These are phyloP conservation scores for Malbranchea zuffiana DNA, from an alignment of 2,329 filamentous ascomycete species.

Conservation along the genomic window DNA sequence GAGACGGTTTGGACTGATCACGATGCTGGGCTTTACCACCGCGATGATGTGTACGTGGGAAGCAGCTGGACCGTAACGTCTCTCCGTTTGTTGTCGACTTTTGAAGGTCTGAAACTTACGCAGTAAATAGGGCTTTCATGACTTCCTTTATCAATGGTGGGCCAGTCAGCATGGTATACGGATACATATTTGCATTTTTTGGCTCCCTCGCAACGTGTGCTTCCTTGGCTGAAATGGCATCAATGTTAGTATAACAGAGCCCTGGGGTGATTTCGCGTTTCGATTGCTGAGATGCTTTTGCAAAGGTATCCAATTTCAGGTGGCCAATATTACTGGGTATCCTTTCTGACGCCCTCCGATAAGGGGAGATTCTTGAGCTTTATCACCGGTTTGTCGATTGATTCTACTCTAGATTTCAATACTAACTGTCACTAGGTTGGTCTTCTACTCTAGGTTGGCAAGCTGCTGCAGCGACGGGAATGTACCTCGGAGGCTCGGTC, in stretches of 20 bases:
- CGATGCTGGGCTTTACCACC: conserved; percentile 6
- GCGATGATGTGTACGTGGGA: conserved; percentile 6
- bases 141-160: too few species aligned
- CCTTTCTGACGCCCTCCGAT: conserved; percentile 33
- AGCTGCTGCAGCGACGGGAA: conserved; percentile 17
- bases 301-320: conserved; percentile 32
- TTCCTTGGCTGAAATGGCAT: conserved; percentile 34
- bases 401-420: conserved; percentile 16
- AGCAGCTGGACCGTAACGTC: not conserved
- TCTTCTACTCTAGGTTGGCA: conserved; percentile 23
- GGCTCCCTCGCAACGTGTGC: conserved; percentile 28
- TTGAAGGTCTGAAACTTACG: too few species aligned
- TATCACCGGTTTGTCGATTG: conserved; percentile 4
- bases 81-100: not conserved
- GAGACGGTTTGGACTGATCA: conserved; percentile 5
- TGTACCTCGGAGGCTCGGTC: conserved; percentile 23
- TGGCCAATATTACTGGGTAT: conserved; percentile 34
- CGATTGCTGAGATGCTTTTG: not conserved
- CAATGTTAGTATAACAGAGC: conserved; percentile 24
- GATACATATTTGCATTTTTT: conserved; percentile 23
- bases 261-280: not conserved
- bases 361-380: conserved; percentile 37
- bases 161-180: conserved; percentile 30
- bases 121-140: too few species aligned
- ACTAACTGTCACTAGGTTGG: conserved; percentile 29